These are phyloP conservation scores for Lactarius hengduanensis DNA, from an alignment of 768 basidiomycete species.

Conservation along the genomic window DNA sequence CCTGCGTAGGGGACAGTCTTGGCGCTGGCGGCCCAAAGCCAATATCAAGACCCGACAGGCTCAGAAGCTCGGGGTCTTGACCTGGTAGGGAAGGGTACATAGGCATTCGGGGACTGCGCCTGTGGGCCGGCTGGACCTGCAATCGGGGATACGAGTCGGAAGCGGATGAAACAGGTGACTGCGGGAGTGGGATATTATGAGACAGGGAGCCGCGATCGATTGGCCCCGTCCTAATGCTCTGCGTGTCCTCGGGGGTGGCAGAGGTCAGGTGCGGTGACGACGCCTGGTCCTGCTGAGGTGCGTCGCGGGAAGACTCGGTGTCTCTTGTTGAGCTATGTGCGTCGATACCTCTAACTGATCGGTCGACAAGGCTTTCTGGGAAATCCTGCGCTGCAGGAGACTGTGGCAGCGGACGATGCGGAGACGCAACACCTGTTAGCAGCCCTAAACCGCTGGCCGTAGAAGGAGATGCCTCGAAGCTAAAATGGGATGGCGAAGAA, in stretches of 20 bases:
- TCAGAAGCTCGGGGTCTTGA: background rate
- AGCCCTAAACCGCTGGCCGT: constrained; percentile 9
- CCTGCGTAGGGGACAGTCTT: constrained; percentile 2
- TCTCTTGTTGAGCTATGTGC: background rate
- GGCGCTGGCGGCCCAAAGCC: constrained; percentile 9
- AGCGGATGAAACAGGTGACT: constrained; percentile 1
- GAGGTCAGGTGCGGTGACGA: background rate
- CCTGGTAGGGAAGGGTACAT: constrained; percentile 13
- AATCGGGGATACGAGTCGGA: background rate
- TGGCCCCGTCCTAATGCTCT: background rate
- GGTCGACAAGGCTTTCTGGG: background rate
- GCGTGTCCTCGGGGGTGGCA: background rate
- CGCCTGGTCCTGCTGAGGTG: background rate
- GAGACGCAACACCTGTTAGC: background rate
- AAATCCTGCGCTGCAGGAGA: background rate
- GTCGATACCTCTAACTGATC: background rate
- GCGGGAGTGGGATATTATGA: constrained; percentile 8
- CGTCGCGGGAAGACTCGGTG: background rate
- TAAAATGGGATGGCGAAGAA: background rate
- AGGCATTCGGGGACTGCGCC: background rate
- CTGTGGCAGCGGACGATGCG: background rate
- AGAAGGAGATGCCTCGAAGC: background rate
- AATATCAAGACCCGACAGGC: background rate
- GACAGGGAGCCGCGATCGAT: background rate
- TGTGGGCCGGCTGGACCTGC: constrained; percentile 20